Percentiles rank a stretch among this genome's conserved stretches.
phyloP scores from a whole-genome alignment of 495 filamentous ascomycete species.

The Aspergillus bertholletiae region DNA sequence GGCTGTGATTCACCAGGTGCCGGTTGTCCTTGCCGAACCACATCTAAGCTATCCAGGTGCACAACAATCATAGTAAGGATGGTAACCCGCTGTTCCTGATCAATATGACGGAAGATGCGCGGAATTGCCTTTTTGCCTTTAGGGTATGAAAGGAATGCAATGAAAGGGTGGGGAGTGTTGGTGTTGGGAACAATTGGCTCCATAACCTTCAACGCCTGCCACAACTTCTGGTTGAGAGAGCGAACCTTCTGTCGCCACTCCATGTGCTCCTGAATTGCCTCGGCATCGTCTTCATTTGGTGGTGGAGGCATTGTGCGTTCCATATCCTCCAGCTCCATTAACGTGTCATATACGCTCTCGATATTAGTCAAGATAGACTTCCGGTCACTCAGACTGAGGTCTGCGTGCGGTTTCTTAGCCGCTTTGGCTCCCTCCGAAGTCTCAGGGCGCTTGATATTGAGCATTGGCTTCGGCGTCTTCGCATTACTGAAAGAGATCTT shows the following conservation, averaged over 20 bases:
- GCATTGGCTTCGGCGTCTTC: conserved; percentile 88
- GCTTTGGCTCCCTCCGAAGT: conserved; percentile 50
- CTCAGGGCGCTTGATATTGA: conserved; percentile 92
- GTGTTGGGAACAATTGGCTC: conserved; percentile 78
- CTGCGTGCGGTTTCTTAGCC: conserved; percentile 38
- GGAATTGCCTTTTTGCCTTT: conserved; percentile 97
- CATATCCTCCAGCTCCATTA: conserved; percentile 94
- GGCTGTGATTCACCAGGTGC: conserved; percentile 65
- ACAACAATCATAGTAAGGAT: conserved; percentile 93
- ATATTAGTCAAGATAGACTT: conserved; percentile 82
- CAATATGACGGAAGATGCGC: conserved; percentile 90
- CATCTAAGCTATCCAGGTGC: conserved; percentile 88
- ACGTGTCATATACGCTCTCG: conserved; percentile 76
- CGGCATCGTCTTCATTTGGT: conserved; percentile 58
- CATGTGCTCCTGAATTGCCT: conserved; percentile 59
- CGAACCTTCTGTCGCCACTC: conserved; percentile 72
- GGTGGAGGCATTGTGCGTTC: conserved; percentile 81
- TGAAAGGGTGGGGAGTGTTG: conserved; percentile 83
- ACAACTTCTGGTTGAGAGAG: conserved; percentile 73
- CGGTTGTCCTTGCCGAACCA: conserved; percentile 74
- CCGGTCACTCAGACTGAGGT: conserved; percentile 62
- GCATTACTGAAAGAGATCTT: conserved; percentile 99
- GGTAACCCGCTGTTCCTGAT: conserved; percentile 85
- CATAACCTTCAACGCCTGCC: conserved; percentile 82
- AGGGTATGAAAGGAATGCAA: conserved; percentile 86